Evolutionary conservation across 2,329 filamentous ascomycete species (phyloP).

Genomic region (Nigrospora oryzae): DNA sequence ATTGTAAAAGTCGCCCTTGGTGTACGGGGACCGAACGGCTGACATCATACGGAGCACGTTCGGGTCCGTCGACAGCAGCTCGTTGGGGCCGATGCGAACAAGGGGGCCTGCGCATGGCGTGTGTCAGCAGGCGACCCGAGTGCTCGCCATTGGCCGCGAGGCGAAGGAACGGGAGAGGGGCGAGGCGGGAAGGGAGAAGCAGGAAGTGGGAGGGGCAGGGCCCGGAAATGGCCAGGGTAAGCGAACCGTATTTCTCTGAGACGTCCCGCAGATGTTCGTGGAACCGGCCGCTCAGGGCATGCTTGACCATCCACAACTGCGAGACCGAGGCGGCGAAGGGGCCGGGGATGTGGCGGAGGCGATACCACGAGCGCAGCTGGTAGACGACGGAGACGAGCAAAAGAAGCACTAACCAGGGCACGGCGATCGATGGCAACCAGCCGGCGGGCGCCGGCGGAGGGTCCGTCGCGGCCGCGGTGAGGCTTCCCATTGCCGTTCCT

Average conservation of each 20-base stretch:
- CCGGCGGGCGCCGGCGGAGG: too few relatives aligned
- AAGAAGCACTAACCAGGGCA: conserved; percentile 3
- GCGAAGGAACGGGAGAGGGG: neutral
- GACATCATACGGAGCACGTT: conserved; percentile 19
- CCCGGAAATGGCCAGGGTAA: neutral
- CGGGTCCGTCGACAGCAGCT: conserved; percentile 13
- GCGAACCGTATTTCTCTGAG: conserved; percentile 10
- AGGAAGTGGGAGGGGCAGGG: neutral
- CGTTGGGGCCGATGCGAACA: conserved; percentile 16
- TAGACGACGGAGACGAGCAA: conserved; percentile 2
- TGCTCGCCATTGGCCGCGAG: neutral
- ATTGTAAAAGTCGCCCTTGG: conserved; percentile 26
- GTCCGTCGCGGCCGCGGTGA: too few relatives aligned
- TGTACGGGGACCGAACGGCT: conserved; percentile 26
- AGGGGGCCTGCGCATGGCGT: conserved; percentile 8
- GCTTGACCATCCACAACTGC: conserved; percentile 16
- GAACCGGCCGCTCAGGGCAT: conserved; percentile 11
- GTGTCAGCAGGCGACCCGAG: neutral
- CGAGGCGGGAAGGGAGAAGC: neutral
- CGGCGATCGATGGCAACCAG: neutral
- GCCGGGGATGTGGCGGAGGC: conserved; percentile 20
- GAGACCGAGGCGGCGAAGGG: conserved; percentile 16
- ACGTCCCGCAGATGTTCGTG: conserved; percentile 13
- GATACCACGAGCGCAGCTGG: conserved; percentile 14
- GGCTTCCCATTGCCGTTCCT: too few relatives aligned